Base-by-base conservation (phyloP, 1,284 basidiomycete species). In the Cystobasidiaceae sp. region DNA sequence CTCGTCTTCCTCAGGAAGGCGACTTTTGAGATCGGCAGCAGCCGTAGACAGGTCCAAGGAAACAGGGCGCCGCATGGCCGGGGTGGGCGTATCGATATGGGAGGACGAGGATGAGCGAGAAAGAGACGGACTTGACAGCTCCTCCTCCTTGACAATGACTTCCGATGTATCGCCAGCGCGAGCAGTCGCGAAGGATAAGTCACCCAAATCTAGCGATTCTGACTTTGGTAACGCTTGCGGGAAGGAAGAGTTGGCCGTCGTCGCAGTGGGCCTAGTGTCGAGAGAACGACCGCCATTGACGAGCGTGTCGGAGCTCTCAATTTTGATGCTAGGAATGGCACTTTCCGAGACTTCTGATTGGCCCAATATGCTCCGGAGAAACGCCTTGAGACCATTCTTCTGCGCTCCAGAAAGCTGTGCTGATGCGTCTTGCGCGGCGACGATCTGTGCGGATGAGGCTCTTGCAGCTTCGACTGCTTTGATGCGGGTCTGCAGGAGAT, bases 41-140 rank as follows among this genome's bases (percentile, higher is more conserved):
- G 56, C 56, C 17, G 21, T 44, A 23, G 30, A 44, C 19, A 48
- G 39, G 9, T 59, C 56, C 28, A 59, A 32, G 17, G 56, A 59
- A 41, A 46, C 37, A 2, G 61, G 61, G 25, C 39, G 27, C 8
- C 51, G 39, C 33, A 44, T 64, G 5, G 61, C 61, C 4, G 61
- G 61, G 23, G 61, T 64, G 8, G 61, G 61, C 13, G 61, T 64
- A 21, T 64, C 51, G 11, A 64, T 49, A 4, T 27, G 51, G 4
- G 61, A 55, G 4, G 61, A 64, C 13, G 45, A 45, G 4, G 51
- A 46, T 5, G 61, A 64, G 4, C 49, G 19, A 3, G 52, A 64
- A 15, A 49, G n/a, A 9, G 33, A 3, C 17, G 58, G 48, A 25
- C 46, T 51, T 9, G 17, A 15, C 9, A 43, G 34, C 27, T 34